Conservation (phyloP, 2,329 filamentous ascomycete genomes). For the Fusarium temperatum region DNA sequence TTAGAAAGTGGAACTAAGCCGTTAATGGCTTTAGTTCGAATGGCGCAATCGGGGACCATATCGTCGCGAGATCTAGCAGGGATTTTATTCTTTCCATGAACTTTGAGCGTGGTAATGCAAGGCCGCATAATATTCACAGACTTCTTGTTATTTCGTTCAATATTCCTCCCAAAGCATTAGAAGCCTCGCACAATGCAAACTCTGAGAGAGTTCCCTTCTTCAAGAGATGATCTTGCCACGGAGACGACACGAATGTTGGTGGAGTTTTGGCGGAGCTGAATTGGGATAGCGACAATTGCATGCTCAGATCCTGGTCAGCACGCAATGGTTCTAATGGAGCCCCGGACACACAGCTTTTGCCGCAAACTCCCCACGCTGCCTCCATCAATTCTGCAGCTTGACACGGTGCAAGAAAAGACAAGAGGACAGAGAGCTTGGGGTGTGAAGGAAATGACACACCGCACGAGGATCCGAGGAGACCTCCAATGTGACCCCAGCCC, state of each 20-base stretch:
- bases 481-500: not conserved
- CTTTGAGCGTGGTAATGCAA: not conserved
- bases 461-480: slow-evolving; percentile 22
- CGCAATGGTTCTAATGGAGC: slow-evolving; percentile 35
- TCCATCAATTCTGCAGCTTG: slow-evolving; percentile 13
- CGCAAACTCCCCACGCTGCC: slow-evolving; percentile 29
- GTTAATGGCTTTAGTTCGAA: slow-evolving; percentile 17
- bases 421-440: slow-evolving; percentile 5
- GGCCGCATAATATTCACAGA: not conserved
- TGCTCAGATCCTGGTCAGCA: slow-evolving; percentile 44
- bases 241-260: slow-evolving; percentile 26
- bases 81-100: slow-evolving; percentile 4
- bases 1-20: not conserved
- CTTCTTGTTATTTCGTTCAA: not conserved
- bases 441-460: slow-evolving; percentile 2
- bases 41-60: slow-evolving; percentile 39
- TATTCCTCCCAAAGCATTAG: not conserved
- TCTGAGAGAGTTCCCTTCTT: not conserved
- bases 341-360: slow-evolving; percentile 6
- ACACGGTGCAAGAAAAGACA: not conserved
- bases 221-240: not conserved
- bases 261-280: slow-evolving; percentile 27
- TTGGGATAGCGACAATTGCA: slow-evolving; percentile 36
- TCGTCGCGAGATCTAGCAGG: slow-evolving; percentile 34
- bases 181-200: not conserved